Evolutionary conservation across 2,329 filamentous ascomycete genomes (phyloP).

Genomic region (Beauveria pseudobassiana): DNA sequence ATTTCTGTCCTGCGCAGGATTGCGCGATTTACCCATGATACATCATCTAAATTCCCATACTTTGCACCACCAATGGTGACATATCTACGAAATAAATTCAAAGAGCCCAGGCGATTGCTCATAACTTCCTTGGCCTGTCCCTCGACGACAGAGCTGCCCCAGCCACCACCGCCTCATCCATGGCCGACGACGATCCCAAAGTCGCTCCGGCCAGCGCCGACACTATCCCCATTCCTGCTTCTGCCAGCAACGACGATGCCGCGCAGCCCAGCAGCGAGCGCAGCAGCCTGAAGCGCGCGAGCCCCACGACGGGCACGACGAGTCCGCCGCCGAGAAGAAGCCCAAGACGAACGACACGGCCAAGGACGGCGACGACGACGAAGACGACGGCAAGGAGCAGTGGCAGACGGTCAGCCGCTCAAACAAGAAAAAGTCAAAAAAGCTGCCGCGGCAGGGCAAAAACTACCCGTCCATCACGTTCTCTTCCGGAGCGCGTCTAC

Average conservation of each 20-base stretch:
- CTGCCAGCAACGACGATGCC: not conserved
- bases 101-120: constrained; percentile 16
- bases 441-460: constrained; percentile 46
- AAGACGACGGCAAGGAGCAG: constrained; percentile 30
- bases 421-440: constrained; percentile 50
- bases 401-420: constrained; percentile 51
- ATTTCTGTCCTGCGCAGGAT: not conserved
- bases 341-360: constrained; percentile 19
- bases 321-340: not conserved
- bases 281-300: constrained; percentile 41
- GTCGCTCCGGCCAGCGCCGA: not conserved
- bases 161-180: not conserved
- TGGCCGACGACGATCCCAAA: not conserved
- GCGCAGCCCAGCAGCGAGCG: constrained; percentile 22
- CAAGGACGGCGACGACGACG: constrained; percentile 20
- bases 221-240: not conserved
- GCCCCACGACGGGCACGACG: constrained; percentile 30
- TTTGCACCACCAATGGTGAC: constrained; percentile 11
- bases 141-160: not conserved
- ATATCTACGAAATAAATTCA: constrained; percentile 14
- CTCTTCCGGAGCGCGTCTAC: constrained; percentile 48
- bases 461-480: constrained; percentile 56
- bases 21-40: not conserved
- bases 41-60: not conserved
- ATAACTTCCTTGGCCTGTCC: constrained; percentile 11